These are phyloP conservation scores for Meripilus lineatus DNA, from an alignment of 1,284 basidiomycete genomes.

Conservation along the genomic window DNA sequence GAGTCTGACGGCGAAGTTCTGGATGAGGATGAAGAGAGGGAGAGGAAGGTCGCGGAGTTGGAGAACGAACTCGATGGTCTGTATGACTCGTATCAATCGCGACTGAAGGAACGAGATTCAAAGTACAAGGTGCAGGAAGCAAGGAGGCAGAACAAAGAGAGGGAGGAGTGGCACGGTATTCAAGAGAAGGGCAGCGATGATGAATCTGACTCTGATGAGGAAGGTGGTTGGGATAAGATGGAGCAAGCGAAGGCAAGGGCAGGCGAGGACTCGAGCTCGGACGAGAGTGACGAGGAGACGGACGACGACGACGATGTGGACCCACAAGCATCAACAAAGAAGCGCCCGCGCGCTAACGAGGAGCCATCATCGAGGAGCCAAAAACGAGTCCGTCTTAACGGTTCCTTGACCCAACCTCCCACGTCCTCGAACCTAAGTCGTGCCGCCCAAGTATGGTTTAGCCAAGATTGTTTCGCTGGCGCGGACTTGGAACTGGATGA, in stretches of 20 bases:
- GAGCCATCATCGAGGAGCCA: neutral
- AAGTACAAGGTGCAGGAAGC: conserved; percentile 89
- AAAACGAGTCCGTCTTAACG: conserved; percentile 31
- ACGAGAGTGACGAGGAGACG: conserved; percentile 11
- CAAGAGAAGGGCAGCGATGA: conserved; percentile 40
- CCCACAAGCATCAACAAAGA: conserved; percentile 29
- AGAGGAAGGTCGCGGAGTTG: conserved; percentile 58
- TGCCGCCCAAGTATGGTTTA: conserved; percentile 83
- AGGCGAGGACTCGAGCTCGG: conserved; percentile 49
- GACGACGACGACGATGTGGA: conserved; percentile 14
- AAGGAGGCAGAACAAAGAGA: conserved; percentile 68
- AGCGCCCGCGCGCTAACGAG: neutral
- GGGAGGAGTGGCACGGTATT: conserved; percentile 80
- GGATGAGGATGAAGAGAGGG: conserved; percentile 69
- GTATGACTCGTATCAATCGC: conserved; percentile 85
- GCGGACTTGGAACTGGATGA: conserved; percentile 52
- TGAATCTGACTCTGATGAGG: conserved; percentile 37
- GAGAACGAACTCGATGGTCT: conserved; percentile 86
- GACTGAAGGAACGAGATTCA: conserved; percentile 80
- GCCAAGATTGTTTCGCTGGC: conserved; percentile 89
- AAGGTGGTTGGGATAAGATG: conserved; percentile 77
- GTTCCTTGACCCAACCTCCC: conserved; percentile 29
- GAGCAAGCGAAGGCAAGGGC: conserved; percentile 56
- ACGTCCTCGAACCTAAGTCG: conserved; percentile 34
- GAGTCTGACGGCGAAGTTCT: conserved; percentile 46